Base-by-base conservation (phyloP, 176 grass and related monocot species). In the Ensete ventricosum region DNA sequence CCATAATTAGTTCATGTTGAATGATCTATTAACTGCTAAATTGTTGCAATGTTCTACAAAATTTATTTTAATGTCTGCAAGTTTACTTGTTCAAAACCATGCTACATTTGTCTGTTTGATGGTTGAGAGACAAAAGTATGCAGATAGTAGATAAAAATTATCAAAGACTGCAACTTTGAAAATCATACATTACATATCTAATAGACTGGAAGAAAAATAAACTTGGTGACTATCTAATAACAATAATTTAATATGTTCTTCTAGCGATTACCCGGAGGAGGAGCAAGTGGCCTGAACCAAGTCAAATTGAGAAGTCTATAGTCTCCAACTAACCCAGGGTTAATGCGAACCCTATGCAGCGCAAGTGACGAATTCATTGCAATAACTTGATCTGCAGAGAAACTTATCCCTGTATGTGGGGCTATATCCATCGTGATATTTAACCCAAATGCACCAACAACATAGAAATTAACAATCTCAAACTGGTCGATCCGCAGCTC, bases 371-470 rank as follows among this genome's bases (percentile, higher is more conserved):
- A 81, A 79, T 82, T 94, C 86, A 99, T 91, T 75, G 79, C 51
- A 71, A 50, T 58, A 73, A 91, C 88, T 87, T 95, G 84, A 76
- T 82, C 70, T 1, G 59, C 71, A 48, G 84, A 82, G 78, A 99
- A 99, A 79, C 96, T 93, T 87, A 86, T 87, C 86, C 90, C 96
- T 69, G 77, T 88, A 57, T 88, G 80, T 69, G 96, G 91, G 8
- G 88, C 86, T 85, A 99, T 93, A 84, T 99, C 67, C 96, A 99
- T 99, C 60, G 96, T 94, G 51, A 95, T 95, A 79, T 99, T 99
- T 78, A 99, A 84, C 65, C 91, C 96, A 87, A 88, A 94, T 72
- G 88, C 83, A 76, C 96, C 96, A 78, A 99, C 96, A 64, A 99
- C 96, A 51, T 99, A 99, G 77, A 99, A 95, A 80, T 99, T 99